phyloP scores from a whole-genome alignment of 768 basidiomycete genomes.

The Xerocomus brunneocitrinus region DNA sequence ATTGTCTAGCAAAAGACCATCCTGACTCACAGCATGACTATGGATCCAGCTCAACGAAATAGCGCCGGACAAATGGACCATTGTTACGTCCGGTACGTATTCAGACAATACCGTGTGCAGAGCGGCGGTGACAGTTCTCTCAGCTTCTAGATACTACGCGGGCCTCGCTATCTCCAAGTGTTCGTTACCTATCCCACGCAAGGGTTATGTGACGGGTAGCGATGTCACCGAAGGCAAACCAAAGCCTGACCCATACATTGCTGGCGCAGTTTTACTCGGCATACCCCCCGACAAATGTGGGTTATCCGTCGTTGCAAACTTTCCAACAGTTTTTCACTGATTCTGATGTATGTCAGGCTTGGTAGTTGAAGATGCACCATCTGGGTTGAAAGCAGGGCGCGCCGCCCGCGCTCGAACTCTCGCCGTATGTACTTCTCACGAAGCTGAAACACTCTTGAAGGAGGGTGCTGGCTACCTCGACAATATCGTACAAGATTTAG shows the following conservation, averaged over 20 bases:
- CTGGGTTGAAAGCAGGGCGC: constrained; percentile 70
- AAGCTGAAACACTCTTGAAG: constrained; percentile 45
- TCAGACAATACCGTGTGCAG: not conserved
- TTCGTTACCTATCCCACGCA: constrained; percentile 52
- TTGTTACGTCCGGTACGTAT: constrained; percentile 67
- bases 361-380: constrained; percentile 88
- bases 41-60: constrained; percentile 20
- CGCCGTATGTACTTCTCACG: constrained; percentile 81
- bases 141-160: constrained; percentile 74
- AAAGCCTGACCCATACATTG: constrained; percentile 82
- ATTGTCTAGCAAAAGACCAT: not conserved
- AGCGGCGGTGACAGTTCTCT: constrained; percentile 1
- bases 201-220: constrained; percentile 68
- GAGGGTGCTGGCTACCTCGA: constrained; percentile 42
- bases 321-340: not conserved
- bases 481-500: constrained; percentile 65
- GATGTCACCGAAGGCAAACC: constrained; percentile 70
- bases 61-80: constrained; percentile 57
- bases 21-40: not conserved
- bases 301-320: constrained; percentile 12
- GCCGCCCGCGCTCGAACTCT: constrained; percentile 73
- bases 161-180: constrained; percentile 61
- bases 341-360: constrained; percentile 46
- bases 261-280: constrained; percentile 57
- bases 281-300: constrained; percentile 55